Evolutionary conservation across 2,329 filamentous ascomycete genomes (phyloP).

Genomic region (Hypomyces perniciosus): DNA sequence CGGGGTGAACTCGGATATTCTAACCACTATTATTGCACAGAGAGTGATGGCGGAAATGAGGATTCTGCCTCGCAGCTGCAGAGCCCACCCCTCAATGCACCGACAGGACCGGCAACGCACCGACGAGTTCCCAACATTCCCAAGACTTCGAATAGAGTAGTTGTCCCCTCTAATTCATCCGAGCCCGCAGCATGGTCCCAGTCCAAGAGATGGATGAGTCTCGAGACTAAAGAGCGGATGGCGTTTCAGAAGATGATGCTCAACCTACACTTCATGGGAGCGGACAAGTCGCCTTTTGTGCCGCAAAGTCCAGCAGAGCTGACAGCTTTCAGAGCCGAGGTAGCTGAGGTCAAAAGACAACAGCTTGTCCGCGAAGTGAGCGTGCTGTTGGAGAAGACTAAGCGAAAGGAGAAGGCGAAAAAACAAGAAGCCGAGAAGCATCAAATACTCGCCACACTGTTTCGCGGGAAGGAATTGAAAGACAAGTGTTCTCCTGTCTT

Average conservation of each 20-base stretch:
- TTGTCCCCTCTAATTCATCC: neutral
- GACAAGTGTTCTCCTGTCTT: conserved; percentile 30
- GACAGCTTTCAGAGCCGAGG: conserved; percentile 26
- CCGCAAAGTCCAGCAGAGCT: conserved; percentile 31
- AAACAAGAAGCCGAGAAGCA: conserved; percentile 4
- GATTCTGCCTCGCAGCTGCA: neutral
- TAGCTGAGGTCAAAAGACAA: conserved; percentile 22
- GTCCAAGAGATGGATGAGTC: conserved; percentile 35
- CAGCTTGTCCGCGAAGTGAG: conserved; percentile 22
- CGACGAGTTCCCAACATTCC: neutral
- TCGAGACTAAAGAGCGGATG: conserved; percentile 27
- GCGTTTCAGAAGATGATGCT: conserved; percentile 30
- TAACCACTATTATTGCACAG: too few species aligned
- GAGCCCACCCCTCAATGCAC: conserved; percentile 16
- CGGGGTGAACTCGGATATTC: too few species aligned
- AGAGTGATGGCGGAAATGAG: too few species aligned
- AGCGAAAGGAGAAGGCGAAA: conserved; percentile 13
- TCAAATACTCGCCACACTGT: conserved; percentile 14
- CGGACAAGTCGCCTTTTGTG: conserved; percentile 31
- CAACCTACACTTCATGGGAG: conserved; percentile 31
- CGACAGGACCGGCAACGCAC: conserved; percentile 11
- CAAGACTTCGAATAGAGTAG: neutral
- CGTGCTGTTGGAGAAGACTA: conserved; percentile 17
- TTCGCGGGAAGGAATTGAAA: conserved; percentile 22
- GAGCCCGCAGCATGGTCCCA: conserved; percentile 31